phyloP scores from a whole-genome alignment of 2,329 filamentous ascomycete species.

The Fusarium humuli region DNA sequence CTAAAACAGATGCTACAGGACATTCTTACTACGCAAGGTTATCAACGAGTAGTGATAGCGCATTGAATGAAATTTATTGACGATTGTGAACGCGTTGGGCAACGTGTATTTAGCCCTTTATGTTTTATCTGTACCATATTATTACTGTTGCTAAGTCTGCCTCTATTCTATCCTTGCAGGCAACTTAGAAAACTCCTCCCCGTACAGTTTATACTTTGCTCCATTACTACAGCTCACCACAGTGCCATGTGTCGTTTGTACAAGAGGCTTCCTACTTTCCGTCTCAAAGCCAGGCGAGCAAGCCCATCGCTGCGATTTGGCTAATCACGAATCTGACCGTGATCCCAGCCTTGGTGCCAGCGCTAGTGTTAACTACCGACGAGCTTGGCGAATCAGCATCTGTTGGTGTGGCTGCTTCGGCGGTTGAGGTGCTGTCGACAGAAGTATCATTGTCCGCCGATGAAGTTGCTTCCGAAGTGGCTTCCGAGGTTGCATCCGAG shows the following conservation, averaged over 20 bases:
- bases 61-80: too few species aligned
- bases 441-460: not conserved
- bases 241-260: fast-evolving
- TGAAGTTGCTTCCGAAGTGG: too few species aligned
- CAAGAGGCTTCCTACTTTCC: fast-evolving
- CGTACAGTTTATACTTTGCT: fast-evolving
- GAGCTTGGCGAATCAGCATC: not conserved
- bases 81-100: too few species aligned
- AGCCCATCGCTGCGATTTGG: not conserved
- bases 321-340: not conserved
- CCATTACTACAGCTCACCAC: not conserved
- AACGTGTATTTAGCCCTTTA: too few species aligned
- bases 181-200: not conserved
- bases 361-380: not conserved
- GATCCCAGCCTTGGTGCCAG: not conserved
- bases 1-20: too few species aligned
- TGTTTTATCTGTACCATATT: too few species aligned
- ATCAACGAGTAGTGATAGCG: too few species aligned
- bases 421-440: not conserved
- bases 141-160: too few species aligned
- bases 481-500: not conserved
- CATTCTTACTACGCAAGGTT: too few species aligned
- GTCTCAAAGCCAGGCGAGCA: not conserved
- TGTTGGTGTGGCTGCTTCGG: not conserved
- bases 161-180: fast-evolving